Base-by-base conservation (phyloP, 2,329 filamentous ascomycete genomes). In the Scedosporium dehoogii region DNA sequence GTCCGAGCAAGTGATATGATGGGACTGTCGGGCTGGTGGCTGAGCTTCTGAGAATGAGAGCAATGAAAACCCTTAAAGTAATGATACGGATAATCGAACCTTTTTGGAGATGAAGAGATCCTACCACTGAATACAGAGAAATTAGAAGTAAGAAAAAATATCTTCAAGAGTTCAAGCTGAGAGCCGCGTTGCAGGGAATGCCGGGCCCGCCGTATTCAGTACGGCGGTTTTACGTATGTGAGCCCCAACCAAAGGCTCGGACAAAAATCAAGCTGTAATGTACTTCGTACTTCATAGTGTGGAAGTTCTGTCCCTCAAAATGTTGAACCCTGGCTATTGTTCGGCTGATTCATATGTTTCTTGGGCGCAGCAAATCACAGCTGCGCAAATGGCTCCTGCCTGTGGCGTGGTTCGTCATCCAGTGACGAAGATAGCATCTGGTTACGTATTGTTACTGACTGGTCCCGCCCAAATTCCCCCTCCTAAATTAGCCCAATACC, bases 1-100 rank as follows among this genome's bases (percentile, higher is more conserved):
- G 69, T 29, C 51, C 51, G 12, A 48, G 44, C 44, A 48, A 48
- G 18, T 21, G 44, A 48, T 48, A 3, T n/a, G n/a, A 48, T 18
- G 44, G 44, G 14, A 68, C 69, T 46, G 69, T 66, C 53, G 29
- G 42, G n/a, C 33, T 23, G 33, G 29, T 29, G 16, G n/a, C 29
- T 41, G 25, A 14, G 18, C 18, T 33, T 33, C 29, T 9, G 44
- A 23, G 9, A 23, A 23, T 7, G 21, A n/a, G 44, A 48, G 9
- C 21, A 48, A 48, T 23, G 6, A 48, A 48, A 5, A 4, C 33
- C 33, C 7, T 3, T 38, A 38, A 10, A 38, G 2, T 38, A 38
- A 38, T 12, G 4, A 38, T 4, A 38, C 33, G 10, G 14, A 33
- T 33, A 33, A 38, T 38, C 6, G 33, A 38, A 10, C 33, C 3